Conservation (phyloP, 495 filamentous ascomycete genomes). For the Xylaria telfairii region DNA sequence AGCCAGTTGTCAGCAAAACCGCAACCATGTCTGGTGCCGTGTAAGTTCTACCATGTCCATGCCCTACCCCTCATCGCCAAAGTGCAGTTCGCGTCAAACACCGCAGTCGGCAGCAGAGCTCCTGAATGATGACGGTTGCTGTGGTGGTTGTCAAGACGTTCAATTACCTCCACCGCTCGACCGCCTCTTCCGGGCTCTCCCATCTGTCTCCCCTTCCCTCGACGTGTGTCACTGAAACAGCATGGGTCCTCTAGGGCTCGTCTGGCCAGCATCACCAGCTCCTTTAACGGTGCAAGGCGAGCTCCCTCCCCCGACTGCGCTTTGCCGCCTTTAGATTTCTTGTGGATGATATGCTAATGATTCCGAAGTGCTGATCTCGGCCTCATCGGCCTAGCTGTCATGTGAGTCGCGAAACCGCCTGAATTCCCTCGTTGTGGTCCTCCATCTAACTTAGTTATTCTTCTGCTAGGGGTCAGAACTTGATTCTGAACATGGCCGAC, state of each 20-base stretch:
- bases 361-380: slow-evolving; percentile 82
- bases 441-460: slow-evolving; percentile 13
- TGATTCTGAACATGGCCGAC: slow-evolving; percentile 98
- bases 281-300: slow-evolving; percentile 57
- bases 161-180: slow-evolving; percentile 23
- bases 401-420: slow-evolving; percentile 58
- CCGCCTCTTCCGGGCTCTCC: slow-evolving; percentile 24
- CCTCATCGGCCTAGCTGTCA: slow-evolving; percentile 99
- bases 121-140: background rate
- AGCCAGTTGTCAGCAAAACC: slow-evolving; percentile 28
- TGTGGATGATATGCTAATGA: slow-evolving; percentile 54
- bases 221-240: slow-evolving; percentile 54
- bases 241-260: slow-evolving; percentile 76
- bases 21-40: slow-evolving; percentile 59
- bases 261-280: slow-evolving; percentile 80
- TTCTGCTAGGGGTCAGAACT: slow-evolving; percentile 72
- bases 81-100: slow-evolving; percentile 10
- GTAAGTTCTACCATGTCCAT: slow-evolving; percentile 53
- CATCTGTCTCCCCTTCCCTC: slow-evolving; percentile 25
- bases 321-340: slow-evolving; percentile 26
- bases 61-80: slow-evolving; percentile 27
- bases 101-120: background rate
- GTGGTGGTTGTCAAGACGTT: background rate
- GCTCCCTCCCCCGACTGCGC: slow-evolving; percentile 43
- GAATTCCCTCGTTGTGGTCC: slow-evolving; percentile 1